Conservation (phyloP, 2,329 filamentous ascomycete species). For the Aspergillus sp. region DNA sequence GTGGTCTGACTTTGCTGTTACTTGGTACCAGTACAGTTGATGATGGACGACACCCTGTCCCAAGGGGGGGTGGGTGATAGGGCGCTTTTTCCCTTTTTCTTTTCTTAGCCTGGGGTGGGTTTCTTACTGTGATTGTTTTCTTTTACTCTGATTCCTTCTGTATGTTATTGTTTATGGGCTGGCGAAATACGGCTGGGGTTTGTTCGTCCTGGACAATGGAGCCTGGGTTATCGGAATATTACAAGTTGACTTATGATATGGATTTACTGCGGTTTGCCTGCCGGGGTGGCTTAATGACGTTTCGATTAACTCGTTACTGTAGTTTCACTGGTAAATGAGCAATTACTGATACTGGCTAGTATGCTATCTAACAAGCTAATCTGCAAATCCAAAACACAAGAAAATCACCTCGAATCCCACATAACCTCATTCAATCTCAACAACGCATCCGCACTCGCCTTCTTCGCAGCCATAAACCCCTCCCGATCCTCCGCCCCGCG, state of each 20-base stretch:
- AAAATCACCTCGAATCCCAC: slow-evolving; percentile 38
- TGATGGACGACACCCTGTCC: not conserved
- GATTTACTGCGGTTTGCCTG: not conserved
- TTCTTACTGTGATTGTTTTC: slow-evolving; percentile 13
- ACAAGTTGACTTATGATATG: not conserved
- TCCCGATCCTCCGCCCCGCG: slow-evolving; percentile 37
- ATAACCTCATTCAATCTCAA: slow-evolving; percentile 41
- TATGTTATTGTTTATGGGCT: slow-evolving; percentile 22
- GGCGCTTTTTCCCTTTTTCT: slow-evolving; percentile 1
- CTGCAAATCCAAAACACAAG: not conserved
- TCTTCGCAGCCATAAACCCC: slow-evolving; percentile 41
- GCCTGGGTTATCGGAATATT: slow-evolving; percentile 18
- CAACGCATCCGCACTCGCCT: slow-evolving; percentile 39
- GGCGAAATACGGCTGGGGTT: slow-evolving; percentile 26
- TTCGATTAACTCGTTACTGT: not conserved
- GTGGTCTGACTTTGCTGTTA: slow-evolving; percentile 6
- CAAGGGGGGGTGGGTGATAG: too few relatives aligned
- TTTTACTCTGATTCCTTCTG: slow-evolving; percentile 11
- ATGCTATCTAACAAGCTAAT: not conserved
- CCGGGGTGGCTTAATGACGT: not conserved
- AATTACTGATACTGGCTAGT: too few relatives aligned
- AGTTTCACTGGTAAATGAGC: not conserved
- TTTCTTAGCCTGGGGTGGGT: slow-evolving; percentile 9
- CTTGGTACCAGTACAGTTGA: slow-evolving; percentile 2
- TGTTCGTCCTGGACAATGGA: slow-evolving; percentile 18